These are phyloP conservation scores for Haematococcus sp. DNA, from an alignment of 139 green algal species.

Conservation along the genomic window DNA sequence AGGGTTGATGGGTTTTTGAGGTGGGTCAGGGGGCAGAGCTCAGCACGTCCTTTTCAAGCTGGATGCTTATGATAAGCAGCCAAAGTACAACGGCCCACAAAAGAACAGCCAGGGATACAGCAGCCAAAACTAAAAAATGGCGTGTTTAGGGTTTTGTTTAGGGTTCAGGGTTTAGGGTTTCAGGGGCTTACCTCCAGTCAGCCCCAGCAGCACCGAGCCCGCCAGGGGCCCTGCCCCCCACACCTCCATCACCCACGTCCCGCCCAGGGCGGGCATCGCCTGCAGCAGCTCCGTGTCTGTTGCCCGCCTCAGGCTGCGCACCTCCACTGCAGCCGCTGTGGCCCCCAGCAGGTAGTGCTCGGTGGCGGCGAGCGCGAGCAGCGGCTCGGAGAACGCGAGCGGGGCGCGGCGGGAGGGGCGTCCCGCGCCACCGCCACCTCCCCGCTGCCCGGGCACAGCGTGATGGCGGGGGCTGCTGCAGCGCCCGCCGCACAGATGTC, in stretches of 20 bases:
- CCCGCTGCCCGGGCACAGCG: not conserved
- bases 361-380: slow-evolving; percentile 32
- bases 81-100: too few relatives aligned
- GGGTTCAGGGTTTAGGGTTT: too few relatives aligned
- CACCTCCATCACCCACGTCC: slow-evolving; percentile 18
- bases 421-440: slow-evolving; percentile 29
- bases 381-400: slow-evolving; percentile 21
- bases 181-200: slow-evolving; percentile 14
- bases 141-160: too few relatives aligned
- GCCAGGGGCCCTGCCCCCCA: slow-evolving; percentile 2
- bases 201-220: slow-evolving; percentile 21
- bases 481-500: slow-evolving; percentile 2
- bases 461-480: slow-evolving; percentile 11
- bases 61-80: too few relatives aligned
- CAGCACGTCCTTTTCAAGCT: too few relatives aligned
- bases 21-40: too few relatives aligned
- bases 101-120: too few relatives aligned
- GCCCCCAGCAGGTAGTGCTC: slow-evolving; percentile 52
- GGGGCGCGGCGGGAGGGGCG: not conserved
- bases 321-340: slow-evolving; percentile 28
- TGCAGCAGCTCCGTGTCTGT: slow-evolving; percentile 35
- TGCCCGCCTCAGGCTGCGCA: slow-evolving; percentile 27
- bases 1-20: too few relatives aligned
- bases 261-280: slow-evolving; percentile 1
- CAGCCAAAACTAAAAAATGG: too few relatives aligned